Evolutionary conservation across 345 rosid species (phyloP), one percentile per base, ranked within the genome.

Genomic region (Dipteronia sinensis): DNA sequence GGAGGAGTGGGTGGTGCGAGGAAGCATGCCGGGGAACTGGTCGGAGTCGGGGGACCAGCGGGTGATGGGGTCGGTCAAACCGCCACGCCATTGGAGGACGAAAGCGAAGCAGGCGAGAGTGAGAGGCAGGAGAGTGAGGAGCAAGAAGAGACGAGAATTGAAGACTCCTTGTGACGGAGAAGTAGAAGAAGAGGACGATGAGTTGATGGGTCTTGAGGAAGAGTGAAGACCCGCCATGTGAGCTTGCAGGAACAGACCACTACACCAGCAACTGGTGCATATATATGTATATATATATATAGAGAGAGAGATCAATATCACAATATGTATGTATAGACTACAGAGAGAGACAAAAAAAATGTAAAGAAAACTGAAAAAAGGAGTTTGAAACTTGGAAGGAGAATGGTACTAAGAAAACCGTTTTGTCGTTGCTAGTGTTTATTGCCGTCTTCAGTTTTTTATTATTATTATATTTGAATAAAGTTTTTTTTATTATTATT

Each of bases 1-100:
- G 61, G 87, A 78, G 29, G 10, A 6, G 47, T 69, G 0, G 22
- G 58, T 13, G 38, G 40, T 1, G 20, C 49, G 7, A 44, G 59
- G 16, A 13, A 10, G 82, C 92, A 89, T 90, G 74, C 95, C 95
- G 31, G 99, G 95, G 79, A 94, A 91, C 69, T 80, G 81, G 55
- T 67, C 88, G 77, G 69, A 80, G 76, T 89, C 88, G 16, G 78
- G 84, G 7, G 86, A 79, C 90, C 90, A 89, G 1, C 81, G 83
- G 22, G 88, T 31, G 62, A 84, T 58, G 19, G 94, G 88, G 81
- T 86, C 90, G 44, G 82, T 76, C 67, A 79, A 46, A 0, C 87
- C 97, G 6, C 89, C 92, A 3, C 87, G 86, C 91, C 94, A 90
- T 83, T 90, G 97, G 53, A 90, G 91, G 75, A 89, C 27, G 71